phyloP scores from a whole-genome alignment of 768 basidiomycete species.

The Rhizopogon roseolus region DNA sequence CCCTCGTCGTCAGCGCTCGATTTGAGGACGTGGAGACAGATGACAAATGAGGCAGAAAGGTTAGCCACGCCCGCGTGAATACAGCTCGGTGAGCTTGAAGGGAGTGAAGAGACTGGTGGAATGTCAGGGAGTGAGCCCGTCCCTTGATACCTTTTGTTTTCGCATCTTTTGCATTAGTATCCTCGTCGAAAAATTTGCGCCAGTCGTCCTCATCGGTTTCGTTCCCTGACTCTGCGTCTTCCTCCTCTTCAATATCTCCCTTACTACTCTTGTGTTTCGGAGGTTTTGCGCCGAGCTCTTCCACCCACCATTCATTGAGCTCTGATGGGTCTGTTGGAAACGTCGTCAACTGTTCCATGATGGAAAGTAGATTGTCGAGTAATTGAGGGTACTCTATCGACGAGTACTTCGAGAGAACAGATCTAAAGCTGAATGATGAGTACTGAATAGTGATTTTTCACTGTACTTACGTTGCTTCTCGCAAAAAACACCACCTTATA shows the following conservation, averaged over 20 bases:
- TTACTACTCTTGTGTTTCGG: slow-evolving; percentile 42
- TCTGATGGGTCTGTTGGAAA: slow-evolving; percentile 71
- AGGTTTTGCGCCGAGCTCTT: slow-evolving; percentile 58
- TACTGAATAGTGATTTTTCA: not conserved
- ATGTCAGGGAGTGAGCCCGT: slow-evolving; percentile 59
- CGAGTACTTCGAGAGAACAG: slow-evolving; percentile 19
- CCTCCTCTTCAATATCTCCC: slow-evolving; percentile 32
- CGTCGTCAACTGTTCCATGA: slow-evolving; percentile 63
- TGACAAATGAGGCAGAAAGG: slow-evolving; percentile 58
- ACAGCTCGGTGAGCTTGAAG: slow-evolving; percentile 74
- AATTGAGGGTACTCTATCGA: slow-evolving; percentile 33
- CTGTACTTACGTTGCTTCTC: slow-evolving; percentile 60
- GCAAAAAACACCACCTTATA: slow-evolving; percentile 84
- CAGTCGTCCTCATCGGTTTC: slow-evolving; percentile 57
- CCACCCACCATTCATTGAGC: slow-evolving; percentile 75
- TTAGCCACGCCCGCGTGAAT: slow-evolving; percentile 79
- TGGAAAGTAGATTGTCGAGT: slow-evolving; percentile 50
- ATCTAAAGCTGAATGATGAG: slow-evolving; percentile 6
- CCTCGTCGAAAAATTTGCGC: slow-evolving; percentile 81
- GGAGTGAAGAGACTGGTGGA: slow-evolving; percentile 75
- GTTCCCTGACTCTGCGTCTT: slow-evolving; percentile 28
- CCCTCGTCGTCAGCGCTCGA: slow-evolving; percentile 45
- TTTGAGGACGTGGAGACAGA: slow-evolving; percentile 23
- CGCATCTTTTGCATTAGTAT: slow-evolving; percentile 30
- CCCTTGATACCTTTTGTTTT: slow-evolving; percentile 34